Base-by-base conservation (phyloP, 371 early-diverging fungal genomes). In the Apophysomyces sp. region DNA sequence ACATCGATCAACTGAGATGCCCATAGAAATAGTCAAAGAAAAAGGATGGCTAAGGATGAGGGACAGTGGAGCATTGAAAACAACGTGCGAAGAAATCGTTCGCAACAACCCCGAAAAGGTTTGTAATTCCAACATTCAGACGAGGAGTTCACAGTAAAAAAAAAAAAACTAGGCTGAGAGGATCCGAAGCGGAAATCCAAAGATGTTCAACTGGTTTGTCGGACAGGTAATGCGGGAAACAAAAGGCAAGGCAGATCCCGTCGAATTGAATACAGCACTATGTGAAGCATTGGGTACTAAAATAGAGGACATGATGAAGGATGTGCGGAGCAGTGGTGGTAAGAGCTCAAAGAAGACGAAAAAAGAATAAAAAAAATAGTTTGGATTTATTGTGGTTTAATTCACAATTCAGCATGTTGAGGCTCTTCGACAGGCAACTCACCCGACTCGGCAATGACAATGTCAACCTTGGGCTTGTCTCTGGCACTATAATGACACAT, bases 391-490 rank as follows among this genome's bases (percentile, higher is more conserved):
- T 4, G 13, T 11, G 8, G 49, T 9, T 37, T 56, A 13, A 28
- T 63, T 66, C 68, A 80, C 44, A 80, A 65, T 64, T 80, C 81
- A 67, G 62, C 66, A 26, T 77, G 81, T 34, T 73, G 71, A 27
- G 65, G 57, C 40, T 83, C 78, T 11, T 78, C 79, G 30, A 82
- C 78, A 29, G 74, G 71, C 39, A 91, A 57, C 66, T 90, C 88
- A n/a, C 97, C 97, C 52, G 84, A 92, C 30, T 89, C 84, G 36
- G 68, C 87, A 58, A 96, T 89, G 21, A 78, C 75, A 59, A 92
- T 73, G 40, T 83, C 79, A 54, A 61, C 71, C 61, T 75, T 81
- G 63, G 93, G 93, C 62, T 77, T 80, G 68, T 90, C 91, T 52
- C 76, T 65, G 37, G 60, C 61, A 44, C 75, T 77, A 60, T 21